A percentile compares a stretch with the other conserved stretches of the same genome.
phyloP scores from a whole-genome alignment of 768 basidiomycete genomes.

The Lactarius psammicola region DNA sequence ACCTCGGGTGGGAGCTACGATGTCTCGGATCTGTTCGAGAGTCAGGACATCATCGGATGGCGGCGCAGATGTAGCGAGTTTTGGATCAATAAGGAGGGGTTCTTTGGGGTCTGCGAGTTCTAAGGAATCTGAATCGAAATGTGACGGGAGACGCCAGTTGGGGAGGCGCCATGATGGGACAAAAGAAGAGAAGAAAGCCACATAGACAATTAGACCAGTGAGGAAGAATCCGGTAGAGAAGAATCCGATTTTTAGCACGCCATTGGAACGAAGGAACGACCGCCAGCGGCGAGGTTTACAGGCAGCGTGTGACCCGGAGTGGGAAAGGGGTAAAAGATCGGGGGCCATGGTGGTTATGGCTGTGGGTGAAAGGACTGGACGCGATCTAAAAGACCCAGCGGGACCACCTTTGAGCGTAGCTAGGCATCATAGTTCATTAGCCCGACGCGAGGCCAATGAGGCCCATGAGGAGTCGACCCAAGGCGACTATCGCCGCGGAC shows the following conservation, averaged over 20 bases:
- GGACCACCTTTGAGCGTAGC: not conserved
- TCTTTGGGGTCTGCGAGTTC: not conserved
- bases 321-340: not conserved
- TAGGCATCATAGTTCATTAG: not conserved
- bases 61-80: not conserved
- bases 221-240: constrained; percentile 16
- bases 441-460: not conserved
- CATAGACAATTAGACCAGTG: constrained; percentile 18
- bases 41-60: constrained; percentile 30
- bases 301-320: not conserved
- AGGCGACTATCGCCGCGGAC: too few species aligned
- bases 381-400: not conserved
- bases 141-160: not conserved
- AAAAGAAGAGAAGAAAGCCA: constrained; percentile 1
- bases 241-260: not conserved
- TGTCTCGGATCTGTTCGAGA: constrained; percentile 36
- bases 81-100: not conserved
- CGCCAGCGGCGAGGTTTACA: constrained; percentile 10
- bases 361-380: not conserved
- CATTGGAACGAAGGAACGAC: not conserved
- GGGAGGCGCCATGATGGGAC: not conserved
- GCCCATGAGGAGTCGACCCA: not conserved
- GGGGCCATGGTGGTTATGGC: not conserved
- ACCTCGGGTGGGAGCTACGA: constrained; percentile 41
- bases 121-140: not conserved